Conservation (phyloP, 352 stramenopile species). For the Phytopythium helicoides region DNA sequence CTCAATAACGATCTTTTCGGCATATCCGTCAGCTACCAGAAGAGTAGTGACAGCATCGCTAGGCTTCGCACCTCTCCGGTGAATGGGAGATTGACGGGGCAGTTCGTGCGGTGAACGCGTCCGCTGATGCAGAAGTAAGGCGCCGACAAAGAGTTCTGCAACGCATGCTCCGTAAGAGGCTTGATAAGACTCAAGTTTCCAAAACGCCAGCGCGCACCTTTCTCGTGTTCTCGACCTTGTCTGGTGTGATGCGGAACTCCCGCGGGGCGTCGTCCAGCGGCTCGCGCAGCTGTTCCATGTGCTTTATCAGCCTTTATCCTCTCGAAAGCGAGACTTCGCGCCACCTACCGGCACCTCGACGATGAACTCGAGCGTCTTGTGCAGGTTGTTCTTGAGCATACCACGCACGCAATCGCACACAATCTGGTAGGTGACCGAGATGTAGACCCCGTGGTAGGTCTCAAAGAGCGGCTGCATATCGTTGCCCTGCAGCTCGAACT, state of each 20-base stretch:
- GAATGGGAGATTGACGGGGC: slow-evolving; percentile 87
- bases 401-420: slow-evolving; percentile 79
- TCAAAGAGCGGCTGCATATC: slow-evolving; percentile 77
- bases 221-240: slow-evolving; percentile 82
- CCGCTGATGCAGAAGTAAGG: slow-evolving; percentile 82
- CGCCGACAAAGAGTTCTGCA: slow-evolving; percentile 46
- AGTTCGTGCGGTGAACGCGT: slow-evolving; percentile 86
- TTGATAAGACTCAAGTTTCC: not conserved
- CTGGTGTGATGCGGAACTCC: slow-evolving; percentile 82
- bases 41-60: slow-evolving; percentile 2
- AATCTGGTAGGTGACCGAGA: slow-evolving; percentile 91
- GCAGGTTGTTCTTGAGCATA: slow-evolving; percentile 85
- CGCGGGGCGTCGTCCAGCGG: slow-evolving; percentile 60
- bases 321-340: no score
- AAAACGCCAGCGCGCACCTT: slow-evolving; percentile 6
- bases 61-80: slow-evolving; percentile 69
- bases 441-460: slow-evolving; percentile 92
- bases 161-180: not conserved
- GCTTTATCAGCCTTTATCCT: no score
- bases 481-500: slow-evolving; percentile 79
- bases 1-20: slow-evolving; percentile 68
- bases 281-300: slow-evolving; percentile 34
- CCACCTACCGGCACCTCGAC: slow-evolving; percentile 79
- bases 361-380: slow-evolving; percentile 89
- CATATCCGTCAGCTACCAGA: slow-evolving; percentile 1